A percentile compares a stretch with the other conserved stretches of the same genome.
Conservation (phyloP, 257 asterid species). For the Solanum megistacrolobum region DNA sequence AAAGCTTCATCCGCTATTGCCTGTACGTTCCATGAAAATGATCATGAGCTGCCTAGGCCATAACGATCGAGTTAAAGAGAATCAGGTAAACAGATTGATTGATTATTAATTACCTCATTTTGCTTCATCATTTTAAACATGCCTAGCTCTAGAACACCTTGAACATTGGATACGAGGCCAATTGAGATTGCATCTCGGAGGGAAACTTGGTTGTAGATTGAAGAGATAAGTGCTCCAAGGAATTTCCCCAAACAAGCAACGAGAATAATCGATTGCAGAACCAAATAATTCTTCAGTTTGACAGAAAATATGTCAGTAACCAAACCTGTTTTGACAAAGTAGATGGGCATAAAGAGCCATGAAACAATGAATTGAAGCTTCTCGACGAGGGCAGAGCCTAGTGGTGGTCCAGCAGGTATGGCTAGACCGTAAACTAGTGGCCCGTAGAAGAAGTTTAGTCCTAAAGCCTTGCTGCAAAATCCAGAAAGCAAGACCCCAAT, state of each 20-base stretch:
- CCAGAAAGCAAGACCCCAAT: constrained; percentile 17
- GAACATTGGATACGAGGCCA: constrained; percentile 28
- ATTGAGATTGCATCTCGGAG: constrained; percentile 20
- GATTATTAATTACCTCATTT: constrained; percentile 4
- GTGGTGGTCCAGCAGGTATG: constrained; percentile 40
- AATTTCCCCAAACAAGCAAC: constrained; percentile 27
- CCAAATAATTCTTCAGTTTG: neutral
- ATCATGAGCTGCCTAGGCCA: neutral
- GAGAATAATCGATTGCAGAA: constrained; percentile 18
- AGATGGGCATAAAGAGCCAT: constrained; percentile 35
- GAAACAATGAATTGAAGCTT: constrained; percentile 21
- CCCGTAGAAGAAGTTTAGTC: constrained; percentile 14
- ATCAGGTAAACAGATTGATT: neutral
- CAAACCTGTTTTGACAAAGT: constrained; percentile 31
- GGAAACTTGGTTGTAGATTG: constrained; percentile 6
- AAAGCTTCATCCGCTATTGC: constrained; percentile 17
- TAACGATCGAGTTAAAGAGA: neutral
- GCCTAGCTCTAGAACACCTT: constrained; percentile 31
- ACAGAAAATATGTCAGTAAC: constrained; percentile 20
- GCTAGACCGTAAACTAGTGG: constrained; percentile 25
- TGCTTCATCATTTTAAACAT: constrained; percentile 27
- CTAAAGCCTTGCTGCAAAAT: constrained; percentile 17
- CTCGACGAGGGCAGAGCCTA: constrained; percentile 36
- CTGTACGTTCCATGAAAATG: constrained; percentile 8
- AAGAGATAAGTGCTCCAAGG: constrained; percentile 24